Base-by-base conservation (phyloP, 495 filamentous ascomycete genomes). In the Penicillium samsonianum region DNA sequence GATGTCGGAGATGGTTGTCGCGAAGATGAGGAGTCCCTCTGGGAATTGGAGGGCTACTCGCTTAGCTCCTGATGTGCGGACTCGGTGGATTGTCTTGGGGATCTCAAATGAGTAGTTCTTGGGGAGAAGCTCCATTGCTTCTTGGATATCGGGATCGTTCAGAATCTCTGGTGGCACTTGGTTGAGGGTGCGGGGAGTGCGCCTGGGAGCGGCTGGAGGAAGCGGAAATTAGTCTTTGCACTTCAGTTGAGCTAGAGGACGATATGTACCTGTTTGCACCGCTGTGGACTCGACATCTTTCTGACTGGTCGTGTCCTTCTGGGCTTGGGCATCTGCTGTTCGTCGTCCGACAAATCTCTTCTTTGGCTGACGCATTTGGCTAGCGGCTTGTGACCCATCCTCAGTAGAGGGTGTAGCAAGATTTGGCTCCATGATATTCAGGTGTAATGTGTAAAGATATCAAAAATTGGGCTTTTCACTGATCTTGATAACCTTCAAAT, bases 41-140 rank as follows among this genome's bases (percentile, higher is more conserved):
- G 94, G 94, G 80, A 99, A 96, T 67, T 99, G 94, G 16, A 99
- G 80, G 2, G 91, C 94, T 0, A 99, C 84, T 45, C 86, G 86
- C 63, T 84, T 91, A 0, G 92, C 87, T 3, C 79, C 82, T 14
- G 87, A 82, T 10, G 84, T 85, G 41, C 91, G 90, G 65, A 99
- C 91, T 26, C 92, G 86, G 72, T 97, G 91, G 67, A 99, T 94
- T 3, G 94, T 98, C 72, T 99, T 98, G 67, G 89, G 94, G 50
- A 99, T 92, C 73, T 99, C 94, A 68, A 99, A 99, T 42, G 89
- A 91, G 79, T 98, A 99, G 77, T 99, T 98, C 17, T 84, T 73
- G 3, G 94, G 94, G 6, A 99, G 86, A 19, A 97, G 83, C 4
- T 84, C 78, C 45, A 98, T 92, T 3, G 94, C 94, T 16, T 84